Evolutionary conservation across 495 filamentous ascomycete species (phyloP), one percentile per base, ranked within the genome.

Genomic region (Penicillium desertorum): DNA sequence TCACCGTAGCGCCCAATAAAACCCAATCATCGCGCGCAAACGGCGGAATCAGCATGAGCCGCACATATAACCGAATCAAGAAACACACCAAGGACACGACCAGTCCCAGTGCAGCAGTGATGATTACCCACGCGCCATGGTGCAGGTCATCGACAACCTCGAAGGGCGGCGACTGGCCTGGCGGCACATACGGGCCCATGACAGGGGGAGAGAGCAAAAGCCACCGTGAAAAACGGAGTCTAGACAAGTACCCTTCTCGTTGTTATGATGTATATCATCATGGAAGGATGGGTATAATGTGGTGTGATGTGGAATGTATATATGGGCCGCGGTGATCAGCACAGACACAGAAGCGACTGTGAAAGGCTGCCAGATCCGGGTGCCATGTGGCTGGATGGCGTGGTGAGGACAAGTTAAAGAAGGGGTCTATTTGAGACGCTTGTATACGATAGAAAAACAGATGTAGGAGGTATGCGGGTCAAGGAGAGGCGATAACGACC

Each of bases 71-170:
- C 29, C 79, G 71, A 36, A 81, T 79, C 17, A 74, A 51, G 17
- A 78, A 68, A 54, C 70, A 72, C 7, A 71, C 70, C 5, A 82
- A 42, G 12, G 77, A 68, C n/a, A 82, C 69, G 25, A 79, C 75
- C 22, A 84, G 69, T 4, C 77, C 71, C 2, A 82, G 60, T 1
- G 79, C 77, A 7, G 72, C 72, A 1, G 68, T 70, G 44, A 84
- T 83, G 30, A 82, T 76, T 1, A 80, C 57, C 64, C 72, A 72
- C 14, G 72, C 78, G 20, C 70, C 67, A 61, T 78, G 76, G 57
- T 80, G 73, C 22, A 58, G 51, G 17, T 72, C 69, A 45, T 76
- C 73, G 12, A 76, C 65, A 22, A 74, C 71, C 62, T 74, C 67
- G 42, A 76, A 76, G 32, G 73, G 73, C 41, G 73, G 68, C 49